These are phyloP conservation scores for Ascochyta lentis DNA, from an alignment of 2,329 filamentous ascomycete species.

Conservation along the genomic window DNA sequence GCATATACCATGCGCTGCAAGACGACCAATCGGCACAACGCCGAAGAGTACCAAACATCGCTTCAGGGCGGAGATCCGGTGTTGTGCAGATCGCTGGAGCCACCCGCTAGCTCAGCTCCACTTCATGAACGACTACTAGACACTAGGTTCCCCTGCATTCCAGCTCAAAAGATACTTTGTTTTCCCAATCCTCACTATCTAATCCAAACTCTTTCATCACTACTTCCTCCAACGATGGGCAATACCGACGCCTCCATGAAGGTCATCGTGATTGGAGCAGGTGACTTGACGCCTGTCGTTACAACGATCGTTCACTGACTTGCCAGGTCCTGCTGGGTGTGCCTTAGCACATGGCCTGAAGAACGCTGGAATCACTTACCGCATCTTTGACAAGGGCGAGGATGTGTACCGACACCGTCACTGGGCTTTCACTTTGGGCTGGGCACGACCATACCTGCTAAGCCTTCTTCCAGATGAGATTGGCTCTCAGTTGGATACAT, in stretches of 20 bases:
- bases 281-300: constrained; percentile 2
- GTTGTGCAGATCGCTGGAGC: constrained; percentile 11
- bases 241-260: constrained; percentile 22
- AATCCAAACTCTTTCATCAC: too few relatives aligned
- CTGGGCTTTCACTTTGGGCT: constrained; percentile 50
- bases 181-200: neutral
- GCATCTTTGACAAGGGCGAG: constrained; percentile 39
- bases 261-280: constrained; percentile 36
- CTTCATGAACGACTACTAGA: constrained; percentile 1
- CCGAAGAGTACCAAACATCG: neutral
- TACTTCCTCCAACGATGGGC: neutral
- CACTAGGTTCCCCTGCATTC: constrained; percentile 11
- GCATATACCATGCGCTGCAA: neutral
- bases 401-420: constrained; percentile 40
- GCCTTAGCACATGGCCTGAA: constrained; percentile 52
- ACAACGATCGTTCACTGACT: constrained; percentile 1
- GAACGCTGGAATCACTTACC: constrained; percentile 41
- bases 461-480: constrained; percentile 39
- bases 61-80: constrained; percentile 30
- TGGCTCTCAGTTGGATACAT: constrained; percentile 33
- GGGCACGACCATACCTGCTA: constrained; percentile 42
- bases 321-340: constrained; percentile 51
- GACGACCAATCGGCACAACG: constrained; percentile 3
- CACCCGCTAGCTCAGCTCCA: constrained; percentile 21
- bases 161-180: neutral